Conservation (phyloP, 176 grass and related monocot genomes). For the Panicum miliaceum region DNA sequence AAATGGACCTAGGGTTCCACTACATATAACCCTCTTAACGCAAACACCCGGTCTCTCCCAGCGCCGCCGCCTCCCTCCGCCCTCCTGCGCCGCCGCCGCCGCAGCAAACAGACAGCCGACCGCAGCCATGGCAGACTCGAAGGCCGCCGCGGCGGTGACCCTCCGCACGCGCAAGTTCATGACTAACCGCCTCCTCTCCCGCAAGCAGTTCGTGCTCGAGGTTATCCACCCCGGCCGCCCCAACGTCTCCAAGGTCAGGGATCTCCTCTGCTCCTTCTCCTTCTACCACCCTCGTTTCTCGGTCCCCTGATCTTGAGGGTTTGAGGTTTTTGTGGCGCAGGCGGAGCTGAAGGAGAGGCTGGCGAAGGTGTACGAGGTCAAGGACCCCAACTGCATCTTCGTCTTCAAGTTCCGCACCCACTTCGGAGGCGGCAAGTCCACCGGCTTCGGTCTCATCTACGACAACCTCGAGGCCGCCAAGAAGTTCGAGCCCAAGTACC, state of each 20-base stretch:
- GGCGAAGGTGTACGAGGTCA: slow-evolving; percentile 77
- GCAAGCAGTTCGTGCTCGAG: slow-evolving; percentile 97
- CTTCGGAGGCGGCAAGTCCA: slow-evolving; percentile 94
- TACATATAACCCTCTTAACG: slow-evolving; percentile 3
- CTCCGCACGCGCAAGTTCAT: slow-evolving; percentile 98
- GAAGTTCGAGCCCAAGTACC: slow-evolving; percentile 93
- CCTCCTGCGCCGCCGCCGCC: neutral
- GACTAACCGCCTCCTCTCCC: slow-evolving; percentile 96
- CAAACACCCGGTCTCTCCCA: neutral
- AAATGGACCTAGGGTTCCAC: slow-evolving; percentile 47
- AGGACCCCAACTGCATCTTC: slow-evolving; percentile 85
- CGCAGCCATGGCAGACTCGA: slow-evolving; percentile 79
- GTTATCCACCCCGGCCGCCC: slow-evolving; percentile 92
- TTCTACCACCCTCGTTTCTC: neutral
- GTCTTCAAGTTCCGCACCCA: slow-evolving; percentile 98
- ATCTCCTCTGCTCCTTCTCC: neutral
- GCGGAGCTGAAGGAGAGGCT: slow-evolving; percentile 88
- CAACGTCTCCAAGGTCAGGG: slow-evolving; percentile 90
- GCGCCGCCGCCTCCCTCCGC: slow-evolving; percentile 2
- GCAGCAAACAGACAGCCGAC: slow-evolving; percentile 26
- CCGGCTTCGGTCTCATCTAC: slow-evolving; percentile 90
- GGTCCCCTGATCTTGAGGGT: neutral
- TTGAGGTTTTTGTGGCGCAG: slow-evolving; percentile 17
- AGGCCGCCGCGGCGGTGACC: slow-evolving; percentile 65
- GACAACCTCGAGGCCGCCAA: slow-evolving; percentile 79